Conservation (phyloP, 306 rosid genomes). For the Mucuna pruriens region DNA sequence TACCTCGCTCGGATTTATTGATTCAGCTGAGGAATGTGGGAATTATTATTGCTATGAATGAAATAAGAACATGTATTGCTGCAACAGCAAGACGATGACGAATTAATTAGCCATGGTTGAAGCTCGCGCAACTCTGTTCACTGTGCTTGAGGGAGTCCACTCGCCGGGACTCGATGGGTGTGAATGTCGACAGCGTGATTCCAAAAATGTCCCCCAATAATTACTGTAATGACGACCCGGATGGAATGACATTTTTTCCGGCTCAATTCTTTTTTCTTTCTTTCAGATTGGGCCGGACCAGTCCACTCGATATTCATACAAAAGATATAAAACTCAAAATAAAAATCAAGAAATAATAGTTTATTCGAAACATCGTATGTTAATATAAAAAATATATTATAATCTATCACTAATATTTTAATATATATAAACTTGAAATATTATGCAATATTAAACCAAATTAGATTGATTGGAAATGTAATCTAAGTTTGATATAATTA, state of each 20-base stretch:
- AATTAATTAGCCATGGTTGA: conserved; percentile 12
- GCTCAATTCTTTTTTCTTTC: background rate
- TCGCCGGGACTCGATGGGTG: conserved; percentile 30
- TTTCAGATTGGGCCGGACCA: background rate
- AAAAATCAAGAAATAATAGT: background rate
- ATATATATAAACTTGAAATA: no score
- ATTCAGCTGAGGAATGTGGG: background rate
- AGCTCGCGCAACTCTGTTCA: background rate
- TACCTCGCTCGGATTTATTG: conserved; percentile 20
- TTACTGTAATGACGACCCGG: background rate
- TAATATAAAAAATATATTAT: no score
- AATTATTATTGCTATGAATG: background rate
- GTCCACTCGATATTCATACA: background rate
- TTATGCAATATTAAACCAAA: background rate
- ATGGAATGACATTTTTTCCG: background rate
- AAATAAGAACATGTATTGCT: background rate
- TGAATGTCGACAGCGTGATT: background rate
- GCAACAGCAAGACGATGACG: background rate
- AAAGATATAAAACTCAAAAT: background rate
- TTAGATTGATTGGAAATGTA: no score
- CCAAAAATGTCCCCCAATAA: background rate
- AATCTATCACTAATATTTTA: no score
- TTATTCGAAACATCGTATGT: no score
- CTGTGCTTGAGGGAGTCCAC: conserved; percentile 21
- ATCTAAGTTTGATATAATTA: no score